Base-by-base conservation (phyloP, 495 filamentous ascomycete genomes). In the Daldinia grandis region DNA sequence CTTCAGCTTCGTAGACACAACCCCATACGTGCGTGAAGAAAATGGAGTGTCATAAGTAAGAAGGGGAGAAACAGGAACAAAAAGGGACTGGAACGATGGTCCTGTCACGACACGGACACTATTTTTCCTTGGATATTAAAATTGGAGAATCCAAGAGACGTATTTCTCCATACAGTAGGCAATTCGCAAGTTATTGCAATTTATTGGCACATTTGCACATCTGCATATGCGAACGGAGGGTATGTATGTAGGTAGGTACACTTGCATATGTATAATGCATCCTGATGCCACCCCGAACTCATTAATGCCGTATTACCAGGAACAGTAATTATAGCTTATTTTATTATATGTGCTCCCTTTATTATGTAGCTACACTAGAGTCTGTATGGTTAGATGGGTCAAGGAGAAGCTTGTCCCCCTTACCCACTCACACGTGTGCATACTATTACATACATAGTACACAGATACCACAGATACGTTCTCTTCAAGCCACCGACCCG, bases 101-200 rank as follows among this genome's bases (percentile, higher is more conserved):
- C 56, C 70, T 50, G 56, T 66, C 65, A 65, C 64, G 64, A 73
- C 70, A 73, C 70, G 64, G 65, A 68, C 70, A 40, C 66, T 63
- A 62, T 74, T 66, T 73, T 64, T 69, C 50, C 68, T 50, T 70
- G 62, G 66, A 69, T 74, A 74, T 74, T 74, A 70, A 74, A 74
- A 74, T 70, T 74, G 71, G 71, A 66, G 71, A 74, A 69, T 21
- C 53, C 51, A 55, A 74, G 61, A 61, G 59, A 62, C 35, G 30
- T 30, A 28, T 42, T 28, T 62, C 64, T 61, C 66, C 71, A 70
- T 74, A 74, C 66, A 69, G 66, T 74, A 70, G 66, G 58, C 51
- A 69, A 64, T 67, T 66, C 56, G 56, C 27, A 58, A 37, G n/a
- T 25, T 42, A 51, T 40, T 40, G 24, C 27, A 54, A 64, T 67